A percentile compares a stretch with the other conserved stretches of the same genome.
Evolutionary conservation across 176 grass and related monocot genomes (phyloP).

Genomic region (Alloteropsis semialata): DNA sequence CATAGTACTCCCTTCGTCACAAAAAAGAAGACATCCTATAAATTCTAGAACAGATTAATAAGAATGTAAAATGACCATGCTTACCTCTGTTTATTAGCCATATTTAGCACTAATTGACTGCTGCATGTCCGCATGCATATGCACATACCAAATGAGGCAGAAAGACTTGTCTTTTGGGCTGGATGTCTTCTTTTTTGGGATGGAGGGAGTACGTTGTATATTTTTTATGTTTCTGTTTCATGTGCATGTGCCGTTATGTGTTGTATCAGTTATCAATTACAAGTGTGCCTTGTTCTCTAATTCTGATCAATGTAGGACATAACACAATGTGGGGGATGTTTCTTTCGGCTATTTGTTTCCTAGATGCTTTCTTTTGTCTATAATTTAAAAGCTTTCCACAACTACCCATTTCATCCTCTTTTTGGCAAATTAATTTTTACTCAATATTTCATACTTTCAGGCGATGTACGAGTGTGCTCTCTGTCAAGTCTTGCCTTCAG

Average conservation of each 20-base stretch:
- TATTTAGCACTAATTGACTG: too few relatives aligned
- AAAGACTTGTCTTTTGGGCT: too few relatives aligned
- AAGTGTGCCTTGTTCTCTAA: not conserved
- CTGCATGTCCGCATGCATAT: too few relatives aligned
- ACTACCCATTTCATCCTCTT: not conserved
- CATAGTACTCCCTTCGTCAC: too few relatives aligned
- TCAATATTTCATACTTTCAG: constrained; percentile 37
- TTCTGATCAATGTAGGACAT: not conserved
- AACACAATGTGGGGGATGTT: not conserved
- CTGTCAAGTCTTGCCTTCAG: constrained; percentile 57
- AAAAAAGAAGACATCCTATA: too few relatives aligned
- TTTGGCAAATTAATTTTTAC: not conserved
- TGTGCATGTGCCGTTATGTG: not conserved
- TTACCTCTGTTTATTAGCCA: too few relatives aligned
- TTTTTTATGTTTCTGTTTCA: not conserved
- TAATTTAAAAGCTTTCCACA: not conserved
- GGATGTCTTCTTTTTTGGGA: too few relatives aligned
- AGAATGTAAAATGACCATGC: too few relatives aligned
- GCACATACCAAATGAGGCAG: too few relatives aligned
- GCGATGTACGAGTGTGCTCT: constrained; percentile 44
- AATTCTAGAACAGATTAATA: too few relatives aligned
- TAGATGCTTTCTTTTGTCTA: not conserved
- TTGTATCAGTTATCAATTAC: not conserved
- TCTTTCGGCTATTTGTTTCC: not conserved
- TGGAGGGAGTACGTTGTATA: not conserved